Evolutionary conservation across 2,329 filamentous ascomycete species (phyloP).

Genomic region (Bipolaris cookei): DNA sequence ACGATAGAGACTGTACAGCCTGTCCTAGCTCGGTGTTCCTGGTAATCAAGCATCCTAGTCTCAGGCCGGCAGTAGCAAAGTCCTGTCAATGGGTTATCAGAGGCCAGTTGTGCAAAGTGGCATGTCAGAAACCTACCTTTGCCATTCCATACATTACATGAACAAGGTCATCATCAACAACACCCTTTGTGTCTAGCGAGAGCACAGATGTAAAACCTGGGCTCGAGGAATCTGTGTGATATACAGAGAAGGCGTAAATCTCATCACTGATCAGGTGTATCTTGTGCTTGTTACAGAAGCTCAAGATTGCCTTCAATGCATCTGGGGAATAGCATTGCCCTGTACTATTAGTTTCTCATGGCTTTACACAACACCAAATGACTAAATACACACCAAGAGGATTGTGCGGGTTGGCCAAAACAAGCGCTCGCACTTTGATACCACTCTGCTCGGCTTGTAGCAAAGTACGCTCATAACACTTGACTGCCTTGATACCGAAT

Average conservation of each 20-base stretch:
- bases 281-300: conserved; percentile 57
- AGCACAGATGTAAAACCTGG: conserved; percentile 34
- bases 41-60: conserved; percentile 28
- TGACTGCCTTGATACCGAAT: conserved; percentile 23
- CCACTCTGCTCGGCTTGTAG: conserved; percentile 41
- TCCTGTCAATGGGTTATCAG: conserved; percentile 31
- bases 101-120: neutral
- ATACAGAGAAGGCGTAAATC: conserved; percentile 64
- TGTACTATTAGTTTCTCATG: neutral
- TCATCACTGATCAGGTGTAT: conserved; percentile 65
- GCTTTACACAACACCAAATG: neutral
- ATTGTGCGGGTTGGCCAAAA: conserved; percentile 61
- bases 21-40: conserved; percentile 24
- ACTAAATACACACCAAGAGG: conserved; percentile 51
- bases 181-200: conserved; percentile 30
- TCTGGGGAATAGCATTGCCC: conserved; percentile 43
- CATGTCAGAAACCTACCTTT: conserved; percentile 11
- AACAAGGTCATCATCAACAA: conserved; percentile 58
- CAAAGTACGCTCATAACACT: conserved; percentile 50
- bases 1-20: conserved; percentile 38
- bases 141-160: conserved; percentile 59
- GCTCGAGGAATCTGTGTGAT: conserved; percentile 9
- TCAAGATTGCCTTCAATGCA: conserved; percentile 53
- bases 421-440: conserved; percentile 50
- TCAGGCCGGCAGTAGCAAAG: conserved; percentile 62